A percentile compares a stretch with the other conserved stretches of the same genome.
Evolutionary conservation across 768 basidiomycete species (phyloP).

Genomic region (Hemileccinum impolitum): DNA sequence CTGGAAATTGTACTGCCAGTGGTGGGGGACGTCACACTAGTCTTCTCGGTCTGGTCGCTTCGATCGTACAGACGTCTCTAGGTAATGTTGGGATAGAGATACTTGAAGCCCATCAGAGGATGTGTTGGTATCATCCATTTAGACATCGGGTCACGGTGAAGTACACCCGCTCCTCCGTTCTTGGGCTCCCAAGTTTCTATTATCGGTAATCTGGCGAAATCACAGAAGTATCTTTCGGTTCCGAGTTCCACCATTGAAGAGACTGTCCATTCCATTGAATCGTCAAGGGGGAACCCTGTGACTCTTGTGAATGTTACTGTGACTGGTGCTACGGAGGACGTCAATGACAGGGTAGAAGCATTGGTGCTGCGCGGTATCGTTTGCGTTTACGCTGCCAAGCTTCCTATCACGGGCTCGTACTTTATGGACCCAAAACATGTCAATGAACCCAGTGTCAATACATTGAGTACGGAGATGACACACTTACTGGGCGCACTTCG

Average conservation of each 20-base stretch:
- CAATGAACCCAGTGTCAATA: neutral
- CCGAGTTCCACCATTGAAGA: neutral
- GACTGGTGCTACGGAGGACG: neutral
- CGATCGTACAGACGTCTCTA: neutral
- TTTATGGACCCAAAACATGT: constrained; percentile 8
- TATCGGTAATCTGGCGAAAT: neutral
- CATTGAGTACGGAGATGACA: constrained; percentile 20
- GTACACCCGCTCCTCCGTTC: neutral
- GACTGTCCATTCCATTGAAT: neutral
- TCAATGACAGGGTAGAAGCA: constrained; percentile 4
- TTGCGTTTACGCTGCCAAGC: constrained; percentile 12
- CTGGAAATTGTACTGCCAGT: no score
- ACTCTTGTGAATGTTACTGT: neutral
- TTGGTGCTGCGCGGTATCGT: constrained; percentile 7
- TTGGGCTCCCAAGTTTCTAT: neutral
- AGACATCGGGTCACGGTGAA: no score
- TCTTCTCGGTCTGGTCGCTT: neutral
- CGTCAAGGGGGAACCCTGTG: neutral
- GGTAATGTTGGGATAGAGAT: neutral
- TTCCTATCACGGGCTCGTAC: constrained; percentile 25
- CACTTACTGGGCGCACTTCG: constrained; percentile 22
- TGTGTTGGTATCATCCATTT: neutral
- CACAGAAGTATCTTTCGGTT: neutral
- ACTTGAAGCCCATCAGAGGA: neutral
- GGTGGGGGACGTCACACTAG: neutral